Base-by-base conservation (phyloP, 2,329 filamentous ascomycete genomes). In the Chaetomium olivaceum region DNA sequence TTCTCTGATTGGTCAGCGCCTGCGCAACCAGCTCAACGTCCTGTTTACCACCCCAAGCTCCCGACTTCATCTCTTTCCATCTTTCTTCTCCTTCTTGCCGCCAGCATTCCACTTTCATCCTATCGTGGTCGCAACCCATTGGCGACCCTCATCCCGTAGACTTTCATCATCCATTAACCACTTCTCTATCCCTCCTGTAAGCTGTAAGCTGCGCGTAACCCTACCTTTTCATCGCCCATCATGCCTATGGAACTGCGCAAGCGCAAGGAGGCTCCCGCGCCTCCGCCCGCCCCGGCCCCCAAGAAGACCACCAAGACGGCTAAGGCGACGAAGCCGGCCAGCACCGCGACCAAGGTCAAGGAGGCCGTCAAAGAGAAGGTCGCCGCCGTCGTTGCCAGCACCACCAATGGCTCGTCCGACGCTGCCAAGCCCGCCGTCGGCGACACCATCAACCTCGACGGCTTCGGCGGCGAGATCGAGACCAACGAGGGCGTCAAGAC, bases 401-500 rank as follows among this genome's bases (percentile, higher is more conserved):
- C 70, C 72, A 33, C 70, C 65, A 59, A 66, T 50, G 62, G 64
- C 70, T 59, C 68, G 9, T 62, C 61, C 33, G 54, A 75, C 50
- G 16, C 56, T 52, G 51, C 39, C 58, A 61, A 82, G 74, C 79
- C 83, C 56, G 80, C 79, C 43, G 83, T 85, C 63, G 87, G 86
- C 73, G 81, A 85, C 62, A 78, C 79, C 62, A 81, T 89, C 71
- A 76, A 81, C 68, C 81, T 89, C 55, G 84, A 86, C 51, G 81
- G 77, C 65, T 89, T 89, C 73, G 87, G 87, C 70, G 87, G 86
- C 69, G 89, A 95, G 75, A 80, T 99, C 69, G 87, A 95, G 82
- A 95, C 90, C 68, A 88, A 98, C 71, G 92, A 96, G 69, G 93
- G 93, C 73, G 81, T 84, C 62, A 91, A 90, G 80, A 93, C 90